Conservation (phyloP, 176 grass and related monocot genomes). For the Chloris gayana region DNA sequence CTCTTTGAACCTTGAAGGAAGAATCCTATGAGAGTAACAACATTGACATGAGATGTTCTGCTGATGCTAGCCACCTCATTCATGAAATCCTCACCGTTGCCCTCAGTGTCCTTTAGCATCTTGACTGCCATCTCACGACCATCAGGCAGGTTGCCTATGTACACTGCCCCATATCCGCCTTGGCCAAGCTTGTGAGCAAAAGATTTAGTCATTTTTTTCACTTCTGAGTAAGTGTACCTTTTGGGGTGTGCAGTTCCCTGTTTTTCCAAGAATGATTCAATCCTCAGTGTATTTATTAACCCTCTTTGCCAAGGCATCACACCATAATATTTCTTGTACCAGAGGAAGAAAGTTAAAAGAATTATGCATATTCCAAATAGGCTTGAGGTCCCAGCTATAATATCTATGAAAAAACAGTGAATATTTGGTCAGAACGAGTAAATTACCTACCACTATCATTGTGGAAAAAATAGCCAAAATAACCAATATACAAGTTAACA, state of each 20-base stretch:
- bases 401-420: constrained; percentile 2
- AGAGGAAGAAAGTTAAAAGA: background rate
- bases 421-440: too few species aligned
- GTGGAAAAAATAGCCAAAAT: too few species aligned
- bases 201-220: constrained; percentile 42
- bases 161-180: constrained; percentile 46
- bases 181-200: constrained; percentile 36
- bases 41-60: constrained; percentile 49
- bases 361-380: background rate
- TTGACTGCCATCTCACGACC: constrained; percentile 47
- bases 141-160: constrained; percentile 51
- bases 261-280: constrained; percentile 39
- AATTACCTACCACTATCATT: too few species aligned
- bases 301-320: background rate
- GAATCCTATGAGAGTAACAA: constrained; percentile 52
- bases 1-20: constrained; percentile 55
- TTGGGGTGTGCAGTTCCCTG: constrained; percentile 22
- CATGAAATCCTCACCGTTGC: constrained; percentile 48
- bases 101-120: constrained; percentile 38
- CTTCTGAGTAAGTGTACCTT: constrained; percentile 40
- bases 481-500: too few species aligned
- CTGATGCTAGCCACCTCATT: constrained; percentile 50
- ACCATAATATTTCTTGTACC: constrained; percentile 1
- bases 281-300: constrained; percentile 24
- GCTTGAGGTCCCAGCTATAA: background rate